These are phyloP conservation scores for Rhytidiadelphus loreus DNA, from an alignment of 225 moss, liverwort and hornwort genomes.

Conservation along the genomic window DNA sequence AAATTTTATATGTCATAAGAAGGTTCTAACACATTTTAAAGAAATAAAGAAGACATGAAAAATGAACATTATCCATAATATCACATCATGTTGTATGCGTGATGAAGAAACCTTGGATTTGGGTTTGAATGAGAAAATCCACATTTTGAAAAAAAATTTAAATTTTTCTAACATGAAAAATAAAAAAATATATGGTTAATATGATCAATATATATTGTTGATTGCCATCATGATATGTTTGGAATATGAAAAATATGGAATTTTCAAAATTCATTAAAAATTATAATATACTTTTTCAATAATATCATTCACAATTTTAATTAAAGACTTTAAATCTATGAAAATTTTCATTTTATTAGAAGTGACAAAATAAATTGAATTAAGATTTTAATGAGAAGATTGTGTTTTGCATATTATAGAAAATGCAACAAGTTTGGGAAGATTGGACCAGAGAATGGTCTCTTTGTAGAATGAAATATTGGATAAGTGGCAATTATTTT, in stretches of 20 bases:
- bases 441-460: neutral
- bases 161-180: neutral
- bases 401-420: neutral
- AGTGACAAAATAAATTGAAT: too few species aligned
- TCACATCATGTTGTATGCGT: neutral
- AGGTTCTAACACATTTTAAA: fast-evolving
- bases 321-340: too few species aligned
- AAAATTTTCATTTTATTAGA: neutral
- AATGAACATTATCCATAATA: too few species aligned
- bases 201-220: neutral
- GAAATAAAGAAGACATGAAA: too few species aligned
- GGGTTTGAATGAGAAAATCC: neutral
- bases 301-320: neutral
- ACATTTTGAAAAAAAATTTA: neutral
- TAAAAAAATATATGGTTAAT: fast-evolving
- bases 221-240: neutral
- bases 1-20: neutral
- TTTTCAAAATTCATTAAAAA: neutral
- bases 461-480: neutral
- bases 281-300: too few species aligned
- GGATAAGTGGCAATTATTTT: neutral
- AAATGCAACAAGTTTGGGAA: neutral
- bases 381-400: neutral
- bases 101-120: neutral
- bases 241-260: neutral